These are phyloP conservation scores for Venturia carpophila DNA, from an alignment of 2,329 filamentous ascomycete species.

Conservation along the genomic window DNA sequence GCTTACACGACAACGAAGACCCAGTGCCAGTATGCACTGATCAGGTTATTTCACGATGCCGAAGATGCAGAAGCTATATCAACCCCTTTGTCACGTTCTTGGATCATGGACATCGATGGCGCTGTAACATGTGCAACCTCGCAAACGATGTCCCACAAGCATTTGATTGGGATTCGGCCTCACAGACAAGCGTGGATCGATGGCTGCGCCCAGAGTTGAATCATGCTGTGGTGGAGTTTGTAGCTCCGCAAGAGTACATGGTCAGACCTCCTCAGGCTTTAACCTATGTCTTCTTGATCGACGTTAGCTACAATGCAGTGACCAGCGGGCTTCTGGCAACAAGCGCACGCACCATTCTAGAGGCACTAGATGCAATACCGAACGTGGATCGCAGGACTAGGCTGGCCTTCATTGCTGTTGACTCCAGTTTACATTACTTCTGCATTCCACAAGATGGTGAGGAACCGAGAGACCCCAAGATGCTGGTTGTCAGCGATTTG, in stretches of 20 bases:
- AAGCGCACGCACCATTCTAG: slow-evolving; percentile 83
- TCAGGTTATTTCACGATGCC: slow-evolving; percentile 93
- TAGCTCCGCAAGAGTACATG: slow-evolving; percentile 99
- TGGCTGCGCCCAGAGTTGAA: slow-evolving; percentile 92
- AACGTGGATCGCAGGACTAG: slow-evolving; percentile 90
- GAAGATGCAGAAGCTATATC: slow-evolving; percentile 93
- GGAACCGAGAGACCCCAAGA: slow-evolving; percentile 74
- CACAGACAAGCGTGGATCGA: slow-evolving; percentile 73
- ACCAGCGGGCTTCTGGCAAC: slow-evolving; percentile 88
- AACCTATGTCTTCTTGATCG: slow-evolving; percentile 91
- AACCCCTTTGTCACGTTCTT: slow-evolving; percentile 95
- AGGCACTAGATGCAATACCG: slow-evolving; percentile 94
- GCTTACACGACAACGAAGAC: slow-evolving; percentile 89
- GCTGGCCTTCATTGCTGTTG: slow-evolving; percentile 90
- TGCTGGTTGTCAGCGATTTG: slow-evolving; percentile 90
- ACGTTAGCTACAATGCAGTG: slow-evolving; percentile 85
- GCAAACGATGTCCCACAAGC: slow-evolving; percentile 99
- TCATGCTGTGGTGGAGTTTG: slow-evolving; percentile 93
- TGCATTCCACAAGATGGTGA: slow-evolving; percentile 82
- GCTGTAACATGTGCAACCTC: slow-evolving; percentile 99
- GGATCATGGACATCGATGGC: slow-evolving; percentile 94
- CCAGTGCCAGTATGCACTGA: slow-evolving; percentile 80
- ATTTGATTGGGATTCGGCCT: slow-evolving; percentile 93
- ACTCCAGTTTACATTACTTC: slow-evolving; percentile 93
- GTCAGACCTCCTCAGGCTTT: slow-evolving; percentile 91